Conservation (phyloP, 2,329 filamentous ascomycete species). For the Cladophialophora yegresii region DNA sequence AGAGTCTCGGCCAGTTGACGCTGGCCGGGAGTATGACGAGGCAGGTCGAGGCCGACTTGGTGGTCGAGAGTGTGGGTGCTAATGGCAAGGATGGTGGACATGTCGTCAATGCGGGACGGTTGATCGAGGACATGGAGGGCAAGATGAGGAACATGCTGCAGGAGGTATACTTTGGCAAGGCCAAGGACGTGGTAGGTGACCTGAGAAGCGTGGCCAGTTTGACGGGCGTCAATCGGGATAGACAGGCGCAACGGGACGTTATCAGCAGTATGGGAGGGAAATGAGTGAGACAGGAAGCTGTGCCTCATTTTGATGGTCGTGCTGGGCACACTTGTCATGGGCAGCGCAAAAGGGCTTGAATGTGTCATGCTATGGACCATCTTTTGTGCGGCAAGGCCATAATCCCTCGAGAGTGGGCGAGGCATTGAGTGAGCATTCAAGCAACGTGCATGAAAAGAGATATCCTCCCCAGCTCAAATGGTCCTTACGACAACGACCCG, state of each 20-base stretch:
- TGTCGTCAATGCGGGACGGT: slow-evolving; percentile 88
- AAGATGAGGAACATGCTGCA: slow-evolving; percentile 97
- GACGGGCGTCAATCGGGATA: slow-evolving; percentile 34
- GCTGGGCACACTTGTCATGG: background rate
- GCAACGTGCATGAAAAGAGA: background rate
- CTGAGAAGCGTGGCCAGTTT: slow-evolving; percentile 65
- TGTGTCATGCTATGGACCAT: background rate
- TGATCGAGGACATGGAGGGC: slow-evolving; percentile 99
- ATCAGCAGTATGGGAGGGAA: slow-evolving; percentile 36
- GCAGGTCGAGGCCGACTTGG: slow-evolving; percentile 88
- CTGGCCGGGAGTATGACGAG: slow-evolving; percentile 97
- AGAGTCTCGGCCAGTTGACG: slow-evolving; percentile 79
- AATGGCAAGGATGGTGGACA: slow-evolving; percentile 75
- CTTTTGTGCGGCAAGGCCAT: background rate
- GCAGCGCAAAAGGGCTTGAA: background rate
- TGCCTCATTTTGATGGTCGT: background rate
- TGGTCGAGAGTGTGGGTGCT: slow-evolving; percentile 61
- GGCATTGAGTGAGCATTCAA: background rate
- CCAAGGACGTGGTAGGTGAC: slow-evolving; percentile 96
- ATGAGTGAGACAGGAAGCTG: slow-evolving; percentile 13
- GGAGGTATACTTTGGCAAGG: slow-evolving; percentile 99
- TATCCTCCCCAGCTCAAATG: background rate
- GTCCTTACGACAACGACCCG: background rate
- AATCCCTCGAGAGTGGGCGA: background rate
- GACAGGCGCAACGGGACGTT: slow-evolving; percentile 35